Percentiles rank a stretch among this genome's conserved stretches.
Evolutionary conservation across 768 basidiomycete species (phyloP).

Genomic region (Rhizopogon rudus): DNA sequence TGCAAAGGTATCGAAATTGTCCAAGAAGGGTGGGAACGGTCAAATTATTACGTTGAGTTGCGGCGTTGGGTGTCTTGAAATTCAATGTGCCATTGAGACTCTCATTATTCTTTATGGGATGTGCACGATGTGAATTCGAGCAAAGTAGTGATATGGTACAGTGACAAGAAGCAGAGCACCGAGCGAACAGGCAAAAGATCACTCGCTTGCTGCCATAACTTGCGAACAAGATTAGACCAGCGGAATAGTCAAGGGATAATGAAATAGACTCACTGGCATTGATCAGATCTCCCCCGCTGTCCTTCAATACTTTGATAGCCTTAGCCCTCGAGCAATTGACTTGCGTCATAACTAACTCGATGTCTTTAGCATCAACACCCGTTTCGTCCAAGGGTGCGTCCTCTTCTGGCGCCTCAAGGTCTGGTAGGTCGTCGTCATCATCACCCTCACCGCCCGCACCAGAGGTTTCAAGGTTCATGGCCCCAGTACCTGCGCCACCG

Average conservation of each 20-base stretch:
- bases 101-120: not conserved
- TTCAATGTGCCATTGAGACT: not conserved
- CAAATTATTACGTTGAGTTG: slow-evolving; percentile 83
- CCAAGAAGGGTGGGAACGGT: slow-evolving; percentile 81
- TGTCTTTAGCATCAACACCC: slow-evolving; percentile 89
- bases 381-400: slow-evolving; percentile 82
- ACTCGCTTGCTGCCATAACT: slow-evolving; percentile 96
- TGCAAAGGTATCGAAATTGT: slow-evolving; percentile 57
- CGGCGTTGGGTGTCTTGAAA: slow-evolving; percentile 48
- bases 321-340: slow-evolving; percentile 89
- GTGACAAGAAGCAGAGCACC: slow-evolving; percentile 26
- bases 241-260: not conserved
- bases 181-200: slow-evolving; percentile 31
- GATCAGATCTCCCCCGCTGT: slow-evolving; percentile 90
- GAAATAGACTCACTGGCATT: slow-evolving; percentile 77
- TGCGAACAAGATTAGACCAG: slow-evolving; percentile 10
- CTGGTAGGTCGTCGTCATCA: slow-evolving; percentile 77
- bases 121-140: slow-evolving; percentile 11
- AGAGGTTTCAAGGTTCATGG: slow-evolving; percentile 45
- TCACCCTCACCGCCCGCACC: slow-evolving; percentile 49
- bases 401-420: slow-evolving; percentile 77
- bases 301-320: slow-evolving; percentile 86
- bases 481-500: slow-evolving; percentile 38
- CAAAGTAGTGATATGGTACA: slow-evolving; percentile 24
- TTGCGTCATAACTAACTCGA: slow-evolving; percentile 88